Evolutionary conservation across 2,329 filamentous ascomycete genomes (phyloP), one percentile per base, ranked within the genome.

Genomic region (Polychaeton citri): DNA sequence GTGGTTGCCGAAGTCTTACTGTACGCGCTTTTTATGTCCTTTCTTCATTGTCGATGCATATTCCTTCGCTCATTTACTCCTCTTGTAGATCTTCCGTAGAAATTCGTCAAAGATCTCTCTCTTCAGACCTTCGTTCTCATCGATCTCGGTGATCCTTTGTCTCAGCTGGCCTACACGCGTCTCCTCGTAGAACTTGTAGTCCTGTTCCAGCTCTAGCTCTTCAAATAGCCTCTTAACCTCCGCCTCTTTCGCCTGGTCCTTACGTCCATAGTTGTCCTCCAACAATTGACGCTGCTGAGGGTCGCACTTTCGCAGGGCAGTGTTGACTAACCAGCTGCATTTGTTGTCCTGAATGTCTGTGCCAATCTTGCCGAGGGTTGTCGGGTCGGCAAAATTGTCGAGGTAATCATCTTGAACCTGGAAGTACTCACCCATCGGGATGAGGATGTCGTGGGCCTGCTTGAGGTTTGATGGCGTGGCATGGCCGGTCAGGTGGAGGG

Each of bases 321-420:
- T 80, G 72, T 98, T 98, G 63, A 98, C 74, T 41, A 98, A 69
- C 90, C 90, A 98, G 30, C 84, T 92, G 72, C 90, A 98, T 74
- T 98, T 98, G 75, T 98, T 98, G 68, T 98, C 90, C 71, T 87
- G 79, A 62, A 98, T 98, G 56, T 98, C 90, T 41, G 90, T 98
- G 47, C 90, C 90, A 47, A 96, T 94, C 76, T 98, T 98, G 62
- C 90, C 90, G 58, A 98, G 90, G 54, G 86, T 75, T 53, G 85
- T 76, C 26, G 90, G 86, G 50, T 88, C 79, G 51, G 88, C 90
- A 56, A 90, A 98, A 66, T 92, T 93, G 71, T 98, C 90, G 36
- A 98, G 82, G 67, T 90, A 98, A 69, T 98, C 90, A 61, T 98
- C 90, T 65, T 98, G 90, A 45, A 94, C 76, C 66, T 98, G 90